phyloP scores from a whole-genome alignment of 2,329 filamentous ascomycete species.

The Basipetospora chlamydospora region DNA sequence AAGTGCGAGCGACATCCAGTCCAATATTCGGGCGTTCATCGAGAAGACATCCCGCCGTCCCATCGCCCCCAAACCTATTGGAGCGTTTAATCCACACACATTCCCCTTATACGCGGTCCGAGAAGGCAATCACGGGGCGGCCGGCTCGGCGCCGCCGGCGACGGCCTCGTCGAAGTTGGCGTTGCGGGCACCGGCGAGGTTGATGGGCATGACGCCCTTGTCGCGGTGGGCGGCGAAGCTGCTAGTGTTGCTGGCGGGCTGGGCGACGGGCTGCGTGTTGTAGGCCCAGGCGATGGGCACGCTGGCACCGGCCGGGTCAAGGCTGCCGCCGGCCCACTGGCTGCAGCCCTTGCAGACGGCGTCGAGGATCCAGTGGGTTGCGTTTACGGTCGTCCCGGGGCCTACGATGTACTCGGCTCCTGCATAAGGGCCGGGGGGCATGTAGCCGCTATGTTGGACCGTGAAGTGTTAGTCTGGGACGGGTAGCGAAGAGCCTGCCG shows the following conservation, averaged over 20 bases:
- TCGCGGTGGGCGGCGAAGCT: slow-evolving; percentile 27
- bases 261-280: slow-evolving; percentile 20
- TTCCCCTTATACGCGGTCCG: too few relatives aligned
- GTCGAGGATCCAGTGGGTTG: slow-evolving; percentile 20
- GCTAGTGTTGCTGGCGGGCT: slow-evolving; percentile 19
- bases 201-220: slow-evolving; percentile 24
- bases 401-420: slow-evolving; percentile 19
- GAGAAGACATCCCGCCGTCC: too few relatives aligned
- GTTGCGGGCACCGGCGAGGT: slow-evolving; percentile 18
- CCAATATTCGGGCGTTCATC: too few relatives aligned
- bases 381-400: slow-evolving; percentile 18
- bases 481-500: too few relatives aligned
- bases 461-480: too few relatives aligned
- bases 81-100: too few relatives aligned
- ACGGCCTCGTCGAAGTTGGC: slow-evolving; percentile 14
- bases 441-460: slow-evolving; percentile 19
- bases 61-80: too few relatives aligned
- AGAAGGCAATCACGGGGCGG: too few relatives aligned
- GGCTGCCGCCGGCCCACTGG: slow-evolving; percentile 22
- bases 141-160: too few relatives aligned
- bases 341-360: slow-evolving; percentile 24
- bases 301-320: slow-evolving; percentile 20
- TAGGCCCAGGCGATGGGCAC: slow-evolving; percentile 25
- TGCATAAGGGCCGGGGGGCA: slow-evolving; percentile 15
- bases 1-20: too few relatives aligned